phyloP scores from a whole-genome alignment of 140 eudicot genomes.

The Anethum foeniculum region DNA sequence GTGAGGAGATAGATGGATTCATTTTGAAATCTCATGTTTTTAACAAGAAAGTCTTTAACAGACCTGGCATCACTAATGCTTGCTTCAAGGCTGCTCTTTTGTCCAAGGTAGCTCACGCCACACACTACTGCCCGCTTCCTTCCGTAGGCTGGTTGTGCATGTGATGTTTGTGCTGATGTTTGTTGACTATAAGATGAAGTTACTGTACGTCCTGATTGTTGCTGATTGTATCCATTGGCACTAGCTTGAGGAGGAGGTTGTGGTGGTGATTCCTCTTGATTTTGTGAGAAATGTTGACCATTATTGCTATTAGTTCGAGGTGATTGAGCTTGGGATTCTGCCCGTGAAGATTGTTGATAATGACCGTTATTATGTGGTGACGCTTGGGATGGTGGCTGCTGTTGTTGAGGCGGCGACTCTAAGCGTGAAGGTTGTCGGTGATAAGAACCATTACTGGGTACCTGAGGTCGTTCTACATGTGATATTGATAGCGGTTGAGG shows the following conservation, averaged over 20 bases:
- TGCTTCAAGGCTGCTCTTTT: slow-evolving; percentile 15
- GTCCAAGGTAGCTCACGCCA: slow-evolving; percentile 21
- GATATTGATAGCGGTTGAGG: neutral
- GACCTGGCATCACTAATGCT: slow-evolving; percentile 21
- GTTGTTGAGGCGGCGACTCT: neutral
- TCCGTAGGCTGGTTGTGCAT: slow-evolving; percentile 5
- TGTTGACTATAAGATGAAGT: slow-evolving; percentile 1
- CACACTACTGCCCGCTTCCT: slow-evolving; percentile 24
- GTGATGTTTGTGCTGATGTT: neutral
- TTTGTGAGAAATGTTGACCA: neutral
- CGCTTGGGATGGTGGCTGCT: neutral
- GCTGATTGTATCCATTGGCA: neutral
- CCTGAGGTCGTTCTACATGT: neutral
- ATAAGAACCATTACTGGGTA: slow-evolving; percentile 1
- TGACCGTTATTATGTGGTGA: neutral
- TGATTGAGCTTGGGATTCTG: neutral
- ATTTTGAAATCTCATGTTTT: slow-evolving; percentile 13
- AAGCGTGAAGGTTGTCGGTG: neutral
- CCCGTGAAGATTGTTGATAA: neutral
- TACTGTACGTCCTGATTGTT: neutral
- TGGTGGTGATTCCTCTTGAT: neutral
- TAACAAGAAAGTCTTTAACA: slow-evolving; percentile 18
- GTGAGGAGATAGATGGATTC: slow-evolving; percentile 19
- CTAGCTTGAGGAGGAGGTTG: neutral
- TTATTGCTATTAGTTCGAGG: neutral